A percentile compares a stretch with the other conserved stretches of the same genome.
Evolutionary conservation across 768 basidiomycete species (phyloP).

Genomic region (Macrolepiota dolichaula): DNA sequence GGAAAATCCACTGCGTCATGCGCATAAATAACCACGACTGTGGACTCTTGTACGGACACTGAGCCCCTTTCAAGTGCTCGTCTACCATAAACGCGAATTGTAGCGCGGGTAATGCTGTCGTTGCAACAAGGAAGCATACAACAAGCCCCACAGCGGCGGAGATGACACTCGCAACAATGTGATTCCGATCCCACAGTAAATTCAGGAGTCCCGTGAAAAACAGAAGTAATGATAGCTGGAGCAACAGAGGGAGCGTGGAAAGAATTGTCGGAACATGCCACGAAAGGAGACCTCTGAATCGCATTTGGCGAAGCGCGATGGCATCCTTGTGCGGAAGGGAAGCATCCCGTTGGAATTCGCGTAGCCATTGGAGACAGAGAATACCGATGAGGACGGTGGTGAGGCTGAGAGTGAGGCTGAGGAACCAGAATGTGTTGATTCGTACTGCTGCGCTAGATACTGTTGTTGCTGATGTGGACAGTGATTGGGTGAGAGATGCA

Average conservation of each 20-base stretch:
- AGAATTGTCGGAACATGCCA: constrained; percentile 15
- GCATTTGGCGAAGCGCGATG: constrained; percentile 15
- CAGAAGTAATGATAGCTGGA: constrained; percentile 14
- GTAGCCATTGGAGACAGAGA: constrained; percentile 17
- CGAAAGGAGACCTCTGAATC: constrained; percentile 10
- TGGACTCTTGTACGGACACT: constrained; percentile 31
- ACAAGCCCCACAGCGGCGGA: constrained; percentile 9
- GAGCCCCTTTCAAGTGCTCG: constrained; percentile 21
- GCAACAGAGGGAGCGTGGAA: constrained; percentile 12
- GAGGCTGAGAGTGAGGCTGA: constrained; percentile 15
- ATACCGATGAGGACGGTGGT: constrained; percentile 16
- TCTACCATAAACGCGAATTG: constrained; percentile 23
- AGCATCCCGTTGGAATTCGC: constrained; percentile 13
- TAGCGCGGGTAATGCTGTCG: constrained; percentile 24
- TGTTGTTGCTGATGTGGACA: neutral
- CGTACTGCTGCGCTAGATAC: constrained; percentile 8
- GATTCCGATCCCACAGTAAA: constrained; percentile 13
- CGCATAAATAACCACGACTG: constrained; percentile 30
- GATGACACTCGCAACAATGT: constrained; percentile 9
- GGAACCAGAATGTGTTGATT: constrained; percentile 15
- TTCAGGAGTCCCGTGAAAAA: constrained; percentile 16
- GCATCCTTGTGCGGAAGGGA: constrained; percentile 15
- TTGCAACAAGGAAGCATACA: constrained; percentile 13
- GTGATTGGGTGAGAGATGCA: neutral
- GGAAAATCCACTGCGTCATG: constrained; percentile 18